Evolutionary conservation across 805 yeast species (phyloP).

Genomic region (Zygosaccharomyces bisporus): DNA sequence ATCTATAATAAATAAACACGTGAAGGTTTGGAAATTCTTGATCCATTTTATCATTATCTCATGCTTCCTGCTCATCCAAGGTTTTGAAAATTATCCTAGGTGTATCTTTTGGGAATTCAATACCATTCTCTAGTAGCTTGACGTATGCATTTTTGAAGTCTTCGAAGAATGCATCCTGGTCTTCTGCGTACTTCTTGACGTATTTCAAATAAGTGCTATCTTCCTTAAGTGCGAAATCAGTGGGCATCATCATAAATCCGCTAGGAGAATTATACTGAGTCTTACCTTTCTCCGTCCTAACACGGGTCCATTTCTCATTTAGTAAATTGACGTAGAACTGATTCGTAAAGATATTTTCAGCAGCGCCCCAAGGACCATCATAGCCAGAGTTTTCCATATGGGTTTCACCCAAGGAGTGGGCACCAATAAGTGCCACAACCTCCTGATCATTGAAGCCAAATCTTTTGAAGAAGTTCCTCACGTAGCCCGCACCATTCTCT

Average conservation of each 20-base stretch:
- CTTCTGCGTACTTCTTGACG: conserved; percentile 65
- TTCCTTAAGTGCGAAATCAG: conserved; percentile 67
- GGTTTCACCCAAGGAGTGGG: conserved; percentile 75
- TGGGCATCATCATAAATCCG: conserved; percentile 81
- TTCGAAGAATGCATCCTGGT: conserved; percentile 55
- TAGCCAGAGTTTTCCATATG: conserved; percentile 68
- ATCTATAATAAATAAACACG: conserved; percentile 1
- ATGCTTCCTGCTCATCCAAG: conserved; percentile 59
- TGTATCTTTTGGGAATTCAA: conserved; percentile 50
- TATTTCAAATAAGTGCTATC: conserved; percentile 57
- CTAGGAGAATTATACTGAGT: conserved; percentile 60
- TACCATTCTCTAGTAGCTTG: conserved; percentile 74
- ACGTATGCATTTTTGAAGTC: conserved; percentile 67
- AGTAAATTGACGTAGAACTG: conserved; percentile 61
- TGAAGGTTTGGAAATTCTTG: too few relatives aligned
- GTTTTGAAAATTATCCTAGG: conserved; percentile 54
- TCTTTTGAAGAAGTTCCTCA: conserved; percentile 58
- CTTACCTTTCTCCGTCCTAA: conserved; percentile 57
- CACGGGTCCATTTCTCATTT: conserved; percentile 50
- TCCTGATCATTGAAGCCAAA: conserved; percentile 69
- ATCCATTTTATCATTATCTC: not conserved
- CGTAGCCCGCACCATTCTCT: conserved; percentile 57
- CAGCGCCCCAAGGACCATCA: conserved; percentile 89
- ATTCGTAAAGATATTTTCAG: conserved; percentile 70
- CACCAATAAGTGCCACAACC: conserved; percentile 69